Conservation (phyloP, 2,329 filamentous ascomycete species). For the Apiospora malaysiana region DNA sequence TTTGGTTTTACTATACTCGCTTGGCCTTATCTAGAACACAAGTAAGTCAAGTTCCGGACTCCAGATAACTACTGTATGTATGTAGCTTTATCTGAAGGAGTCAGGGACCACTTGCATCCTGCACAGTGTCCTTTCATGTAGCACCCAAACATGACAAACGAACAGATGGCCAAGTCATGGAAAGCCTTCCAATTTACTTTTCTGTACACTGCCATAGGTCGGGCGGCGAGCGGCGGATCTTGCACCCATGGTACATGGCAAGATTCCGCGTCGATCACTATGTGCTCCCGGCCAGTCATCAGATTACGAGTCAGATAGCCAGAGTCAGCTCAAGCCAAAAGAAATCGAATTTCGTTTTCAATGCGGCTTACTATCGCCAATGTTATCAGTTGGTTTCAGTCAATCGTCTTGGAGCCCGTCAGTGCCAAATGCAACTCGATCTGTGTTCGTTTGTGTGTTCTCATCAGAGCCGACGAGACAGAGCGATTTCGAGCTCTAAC, state of each 20-base stretch:
- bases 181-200: not conserved
- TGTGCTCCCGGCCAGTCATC: not conserved
- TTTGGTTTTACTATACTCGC: not conserved
- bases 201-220: not conserved
- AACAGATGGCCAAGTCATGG: not conserved
- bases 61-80: no score
- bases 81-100: not conserved
- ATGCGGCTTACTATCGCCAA: not conserved
- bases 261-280: slow-evolving; percentile 6
- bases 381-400: not conserved
- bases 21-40: not conserved
- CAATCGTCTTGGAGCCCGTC: not conserved
- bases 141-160: not conserved
- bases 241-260: slow-evolving; percentile 1
- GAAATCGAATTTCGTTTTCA: not conserved
- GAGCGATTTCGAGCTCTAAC: not conserved
- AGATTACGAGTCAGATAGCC: not conserved
- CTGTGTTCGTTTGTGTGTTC: not conserved
- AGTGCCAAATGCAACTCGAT: not conserved
- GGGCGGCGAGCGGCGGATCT: slow-evolving; percentile 17
- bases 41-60: not conserved
- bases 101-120: not conserved
- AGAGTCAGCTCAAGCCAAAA: slow-evolving; percentile 3
- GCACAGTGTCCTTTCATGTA: not conserved
- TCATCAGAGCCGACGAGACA: not conserved